These are phyloP conservation scores for Fusarium gaditjirri DNA, from an alignment of 2,329 filamentous ascomycete species.

Conservation along the genomic window DNA sequence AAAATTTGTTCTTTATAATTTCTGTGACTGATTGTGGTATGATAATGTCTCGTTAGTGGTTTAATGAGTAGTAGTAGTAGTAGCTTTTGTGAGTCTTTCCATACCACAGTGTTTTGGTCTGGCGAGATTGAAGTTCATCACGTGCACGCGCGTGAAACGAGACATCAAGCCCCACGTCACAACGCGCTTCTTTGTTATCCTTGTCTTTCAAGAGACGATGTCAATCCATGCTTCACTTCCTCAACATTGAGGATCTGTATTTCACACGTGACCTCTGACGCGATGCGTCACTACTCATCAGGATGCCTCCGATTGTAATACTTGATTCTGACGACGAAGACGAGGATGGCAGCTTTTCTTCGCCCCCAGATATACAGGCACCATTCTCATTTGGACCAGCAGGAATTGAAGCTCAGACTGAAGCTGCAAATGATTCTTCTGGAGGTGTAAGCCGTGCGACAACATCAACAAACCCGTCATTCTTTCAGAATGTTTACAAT, in stretches of 20 bases:
- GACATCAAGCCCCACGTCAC: slow-evolving; percentile 9
- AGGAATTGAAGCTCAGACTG: slow-evolving; percentile 10
- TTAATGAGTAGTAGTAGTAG: neutral
- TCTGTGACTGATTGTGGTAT: neutral
- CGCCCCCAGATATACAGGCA: slow-evolving; percentile 20
- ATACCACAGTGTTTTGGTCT: neutral
- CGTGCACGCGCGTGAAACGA: slow-evolving; percentile 35
- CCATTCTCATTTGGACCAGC: neutral
- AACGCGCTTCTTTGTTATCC: slow-evolving; percentile 25
- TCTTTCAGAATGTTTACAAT: slow-evolving; percentile 60
- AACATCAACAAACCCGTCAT: slow-evolving; percentile 59
- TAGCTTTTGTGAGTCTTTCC: too few species aligned
- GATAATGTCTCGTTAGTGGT: neutral
- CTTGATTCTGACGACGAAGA: slow-evolving; percentile 55
- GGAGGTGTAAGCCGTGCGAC: slow-evolving; percentile 46
- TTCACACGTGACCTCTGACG: neutral
- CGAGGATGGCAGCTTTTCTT: slow-evolving; percentile 45
- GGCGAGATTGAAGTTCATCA: slow-evolving; percentile 4
- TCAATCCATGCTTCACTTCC: slow-evolving; percentile 2
- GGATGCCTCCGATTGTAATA: slow-evolving; percentile 47
- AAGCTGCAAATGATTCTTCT: slow-evolving; percentile 33
- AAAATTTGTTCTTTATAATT: slow-evolving; percentile 5
- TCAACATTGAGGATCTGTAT: neutral
- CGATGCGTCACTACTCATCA: slow-evolving; percentile 12
- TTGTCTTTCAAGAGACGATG: slow-evolving; percentile 6